phyloP scores from a whole-genome alignment of 129 eudicot species.

The Kitagawia praeruptora region DNA sequence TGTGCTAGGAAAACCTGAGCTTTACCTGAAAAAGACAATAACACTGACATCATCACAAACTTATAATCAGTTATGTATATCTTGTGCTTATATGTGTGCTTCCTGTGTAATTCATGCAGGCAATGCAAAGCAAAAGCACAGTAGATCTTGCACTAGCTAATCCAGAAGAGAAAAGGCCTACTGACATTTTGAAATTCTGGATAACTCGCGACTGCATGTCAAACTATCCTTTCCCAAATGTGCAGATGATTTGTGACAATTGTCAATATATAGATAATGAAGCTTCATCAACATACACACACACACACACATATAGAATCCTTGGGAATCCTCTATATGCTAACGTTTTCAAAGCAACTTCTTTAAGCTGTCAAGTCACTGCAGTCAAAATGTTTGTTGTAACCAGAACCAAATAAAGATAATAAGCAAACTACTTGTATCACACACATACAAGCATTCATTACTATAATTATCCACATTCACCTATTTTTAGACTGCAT shows the following conservation, averaged over 20 bases:
- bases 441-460: neutral
- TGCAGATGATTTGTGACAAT: slow-evolving; percentile 4
- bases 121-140: slow-evolving; percentile 37
- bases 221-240: slow-evolving; percentile 9
- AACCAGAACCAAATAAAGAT: neutral
- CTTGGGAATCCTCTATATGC: slow-evolving; percentile 7
- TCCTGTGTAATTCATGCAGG: slow-evolving; percentile 41
- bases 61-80: neutral
- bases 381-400: neutral
- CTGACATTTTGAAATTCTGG: slow-evolving; percentile 14
- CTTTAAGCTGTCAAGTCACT: slow-evolving; percentile 8
- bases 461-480: neutral
- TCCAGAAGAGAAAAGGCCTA: slow-evolving; percentile 10
- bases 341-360: neutral
- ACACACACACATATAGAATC: neutral
- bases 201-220: slow-evolving; percentile 6
- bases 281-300: neutral
- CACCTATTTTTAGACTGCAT: neutral
- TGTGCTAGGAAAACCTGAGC: neutral
- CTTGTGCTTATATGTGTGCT: slow-evolving; percentile 15
- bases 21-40: neutral
- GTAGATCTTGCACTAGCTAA: slow-evolving; percentile 38
- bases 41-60: neutral
- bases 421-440: neutral
- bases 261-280: neutral